Evolutionary conservation across 768 basidiomycete genomes (phyloP), one percentile per base, ranked within the genome.

Genomic region (Lactifluus subvellereus): DNA sequence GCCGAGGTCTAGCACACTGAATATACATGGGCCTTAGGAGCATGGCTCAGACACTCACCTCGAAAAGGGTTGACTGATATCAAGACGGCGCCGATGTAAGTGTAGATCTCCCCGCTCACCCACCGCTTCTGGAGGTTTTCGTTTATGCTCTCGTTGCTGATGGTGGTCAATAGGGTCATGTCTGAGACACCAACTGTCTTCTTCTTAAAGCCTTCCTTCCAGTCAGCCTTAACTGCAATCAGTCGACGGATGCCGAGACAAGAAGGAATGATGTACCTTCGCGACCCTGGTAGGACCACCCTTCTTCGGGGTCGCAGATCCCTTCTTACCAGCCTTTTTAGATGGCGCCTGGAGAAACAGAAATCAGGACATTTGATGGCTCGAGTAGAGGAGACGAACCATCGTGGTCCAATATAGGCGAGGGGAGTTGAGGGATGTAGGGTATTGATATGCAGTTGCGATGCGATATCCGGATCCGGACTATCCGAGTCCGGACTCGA

Each of bases 141-240:
- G 74, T 99, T 98, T 83, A 99, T 86, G 68, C 86, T 88, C 71
- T 98, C 96, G 74, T 99, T 97, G 74, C 91, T 94, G 80, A 98
- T 98, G 54, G 92, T 96, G 27, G 91, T 90, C 61, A 99, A 78
- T 65, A 99, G 78, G 9, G 97, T 99, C 97, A 99, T 99, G 80
- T 99, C 97, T 48, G 92, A 87, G 61, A 99, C 96, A 59, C 97
- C 97, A 65, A 95, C 88, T 76, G 92, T 89, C 78, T 98, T 98
- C 87, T 98, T 99, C 87, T 97, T 97, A 82, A 99, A 99, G 5
- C 95, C 94, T 72, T 98, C 96, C 76, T 96, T 96, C 96, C 96
- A 99, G 74, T 98, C 96, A 54, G 96, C 96, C 95, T 98, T 67
- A 58, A 59, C 52, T 51, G 51, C 55, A 40, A 60, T 30, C 9